Evolutionary conservation across 2,329 filamentous ascomycete genomes (phyloP).

Genomic region (Colletotrichum euphorbiae): DNA sequence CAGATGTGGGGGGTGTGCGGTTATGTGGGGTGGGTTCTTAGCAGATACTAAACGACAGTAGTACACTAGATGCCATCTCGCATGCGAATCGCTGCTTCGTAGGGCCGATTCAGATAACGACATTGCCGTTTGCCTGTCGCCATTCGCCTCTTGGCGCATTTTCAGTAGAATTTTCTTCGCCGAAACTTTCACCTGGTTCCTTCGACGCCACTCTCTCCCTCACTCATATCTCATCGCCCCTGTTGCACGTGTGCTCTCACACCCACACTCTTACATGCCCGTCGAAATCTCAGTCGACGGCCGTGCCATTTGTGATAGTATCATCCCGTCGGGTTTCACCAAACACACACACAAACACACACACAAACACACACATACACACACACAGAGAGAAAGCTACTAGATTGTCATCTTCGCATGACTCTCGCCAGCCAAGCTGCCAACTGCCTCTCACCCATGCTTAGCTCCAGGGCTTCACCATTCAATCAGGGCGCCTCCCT

Average conservation of each 20-base stretch:
- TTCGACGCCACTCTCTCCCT: not conserved
- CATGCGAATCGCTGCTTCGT: slow-evolving; percentile 31
- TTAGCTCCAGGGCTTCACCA: slow-evolving; percentile 21
- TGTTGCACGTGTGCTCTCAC: too few relatives aligned
- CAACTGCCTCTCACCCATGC: slow-evolving; percentile 5
- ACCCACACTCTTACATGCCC: not conserved
- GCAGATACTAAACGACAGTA: slow-evolving; percentile 11
- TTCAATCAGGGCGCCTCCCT: slow-evolving; percentile 30
- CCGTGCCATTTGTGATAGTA: slow-evolving; percentile 8
- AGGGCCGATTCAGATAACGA: slow-evolving; percentile 39
- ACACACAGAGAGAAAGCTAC: not conserved
- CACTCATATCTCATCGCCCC: not conserved
- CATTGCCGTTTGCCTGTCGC: not conserved
- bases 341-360: not conserved
- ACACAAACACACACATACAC: not conserved
- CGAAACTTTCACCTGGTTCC: not conserved
- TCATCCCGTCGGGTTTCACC: slow-evolving; percentile 4
- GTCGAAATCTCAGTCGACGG: not conserved
- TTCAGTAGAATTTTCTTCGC: not conserved
- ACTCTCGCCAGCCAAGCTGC: slow-evolving; percentile 18
- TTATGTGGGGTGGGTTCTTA: too few relatives aligned
- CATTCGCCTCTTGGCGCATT: slow-evolving; percentile 10
- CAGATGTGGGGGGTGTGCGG: too few relatives aligned
- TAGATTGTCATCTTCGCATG: slow-evolving; percentile 17
- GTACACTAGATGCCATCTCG: slow-evolving; percentile 31